phyloP scores from a whole-genome alignment of 495 filamentous ascomycete genomes.

The Hyaloscypha hepaticicola region DNA sequence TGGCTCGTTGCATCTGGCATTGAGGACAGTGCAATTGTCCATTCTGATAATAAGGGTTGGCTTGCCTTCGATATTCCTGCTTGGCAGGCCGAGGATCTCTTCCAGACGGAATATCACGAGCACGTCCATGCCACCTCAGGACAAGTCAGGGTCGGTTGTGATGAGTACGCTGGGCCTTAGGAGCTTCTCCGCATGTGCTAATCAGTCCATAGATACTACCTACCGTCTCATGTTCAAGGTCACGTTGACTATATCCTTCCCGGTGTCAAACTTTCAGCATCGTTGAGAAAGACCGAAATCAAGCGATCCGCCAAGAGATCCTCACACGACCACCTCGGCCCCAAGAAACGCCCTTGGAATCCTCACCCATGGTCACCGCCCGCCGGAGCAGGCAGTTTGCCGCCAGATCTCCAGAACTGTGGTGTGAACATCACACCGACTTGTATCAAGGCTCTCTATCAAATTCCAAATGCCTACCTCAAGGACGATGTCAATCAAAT shows the following conservation, averaged over 20 bases:
- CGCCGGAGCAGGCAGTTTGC: constrained; percentile 7
- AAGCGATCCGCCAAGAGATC: neutral
- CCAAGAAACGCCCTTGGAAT: constrained; percentile 35
- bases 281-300: constrained; percentile 28
- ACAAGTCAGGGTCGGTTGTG: constrained; percentile 16
- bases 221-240: constrained; percentile 16
- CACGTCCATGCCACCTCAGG: constrained; percentile 14
- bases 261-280: constrained; percentile 23
- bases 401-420: constrained; percentile 24
- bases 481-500: constrained; percentile 14
- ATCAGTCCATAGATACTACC: constrained; percentile 16
- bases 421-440: constrained; percentile 20
- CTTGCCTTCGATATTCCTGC: constrained; percentile 25
- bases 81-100: constrained; percentile 27
- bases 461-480: constrained; percentile 11
- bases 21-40: constrained; percentile 12
- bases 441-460: constrained; percentile 25
- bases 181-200: neutral
- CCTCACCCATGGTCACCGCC: constrained; percentile 9
- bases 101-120: constrained; percentile 28
- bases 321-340: constrained; percentile 39
- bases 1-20: constrained; percentile 28
- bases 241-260: constrained; percentile 27
- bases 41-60: constrained; percentile 27
- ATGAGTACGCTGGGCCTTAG: constrained; percentile 12